These are phyloP conservation scores for Onygenales sp. DNA, from an alignment of 2,329 filamentous ascomycete genomes.

Conservation along the genomic window DNA sequence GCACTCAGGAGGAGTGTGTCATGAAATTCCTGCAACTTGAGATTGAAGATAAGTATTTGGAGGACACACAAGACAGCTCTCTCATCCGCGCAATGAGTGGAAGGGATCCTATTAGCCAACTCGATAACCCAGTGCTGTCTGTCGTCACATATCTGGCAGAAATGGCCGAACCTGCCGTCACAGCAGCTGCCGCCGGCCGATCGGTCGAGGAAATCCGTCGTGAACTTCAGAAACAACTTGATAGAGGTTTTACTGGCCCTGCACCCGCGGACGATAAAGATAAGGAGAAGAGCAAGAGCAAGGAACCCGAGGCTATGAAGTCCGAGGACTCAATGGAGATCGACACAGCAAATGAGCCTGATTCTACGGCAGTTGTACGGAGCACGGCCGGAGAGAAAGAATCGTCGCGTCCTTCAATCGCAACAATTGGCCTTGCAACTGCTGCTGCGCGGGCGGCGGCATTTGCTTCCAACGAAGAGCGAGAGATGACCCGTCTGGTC, in stretches of 20 bases:
- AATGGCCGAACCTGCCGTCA: slow-evolving; percentile 79
- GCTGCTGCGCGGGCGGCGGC: slow-evolving; percentile 78
- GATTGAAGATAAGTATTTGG: slow-evolving; percentile 94
- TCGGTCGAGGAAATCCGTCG: slow-evolving; percentile 80
- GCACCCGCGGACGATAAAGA: slow-evolving; percentile 44
- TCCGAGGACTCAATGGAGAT: slow-evolving; percentile 53
- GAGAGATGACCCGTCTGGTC: slow-evolving; percentile 89
- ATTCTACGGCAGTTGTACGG: slow-evolving; percentile 24
- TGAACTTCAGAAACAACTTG: slow-evolving; percentile 67
- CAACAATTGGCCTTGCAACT: slow-evolving; percentile 74
- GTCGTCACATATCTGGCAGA: slow-evolving; percentile 91
- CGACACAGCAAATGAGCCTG: slow-evolving; percentile 30
- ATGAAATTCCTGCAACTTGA: slow-evolving; percentile 93
- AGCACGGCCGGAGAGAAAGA: slow-evolving; percentile 39
- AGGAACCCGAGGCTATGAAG: slow-evolving; percentile 40
- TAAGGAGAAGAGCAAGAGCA: slow-evolving; percentile 41
- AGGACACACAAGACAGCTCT: slow-evolving; percentile 57
- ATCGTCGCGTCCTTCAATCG: slow-evolving; percentile 43
- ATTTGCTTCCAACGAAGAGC: slow-evolving; percentile 89
- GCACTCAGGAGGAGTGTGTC: slow-evolving; percentile 91
- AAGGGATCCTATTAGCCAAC: slow-evolving; percentile 78
- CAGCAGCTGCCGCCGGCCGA: slow-evolving; percentile 80
- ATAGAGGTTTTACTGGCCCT: slow-evolving; percentile 43
- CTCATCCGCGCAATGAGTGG: slow-evolving; percentile 66
- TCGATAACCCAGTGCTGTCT: slow-evolving; percentile 93